A percentile compares a stretch with the other conserved stretches of the same genome.
phyloP scores from a whole-genome alignment of 192 early-diverging fungal species.

The Backusella macrospora region DNA sequence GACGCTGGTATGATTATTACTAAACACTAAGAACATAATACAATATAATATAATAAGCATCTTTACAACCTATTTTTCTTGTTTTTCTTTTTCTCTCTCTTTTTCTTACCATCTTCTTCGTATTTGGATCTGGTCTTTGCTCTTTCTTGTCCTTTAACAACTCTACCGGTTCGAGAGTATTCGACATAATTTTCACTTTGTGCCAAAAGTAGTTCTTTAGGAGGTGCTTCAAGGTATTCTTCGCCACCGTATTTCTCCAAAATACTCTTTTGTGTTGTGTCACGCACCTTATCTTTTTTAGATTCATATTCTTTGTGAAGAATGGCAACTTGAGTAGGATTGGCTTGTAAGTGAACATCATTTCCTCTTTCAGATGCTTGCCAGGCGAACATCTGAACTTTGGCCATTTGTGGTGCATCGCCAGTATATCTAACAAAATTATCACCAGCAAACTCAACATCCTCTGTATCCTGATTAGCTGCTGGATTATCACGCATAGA shows the following conservation, averaged over 20 bases:
- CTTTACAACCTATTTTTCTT: background rate
- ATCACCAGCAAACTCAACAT: constrained; percentile 78
- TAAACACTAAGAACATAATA: constrained; percentile 50
- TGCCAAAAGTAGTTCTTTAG: constrained; percentile 87
- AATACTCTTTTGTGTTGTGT: constrained; percentile 73
- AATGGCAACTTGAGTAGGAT: constrained; percentile 94
- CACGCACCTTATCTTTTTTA: constrained; percentile 81
- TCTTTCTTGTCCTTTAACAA: constrained; percentile 83
- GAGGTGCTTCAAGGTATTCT: constrained; percentile 88
- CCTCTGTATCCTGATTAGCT: constrained; percentile 57
- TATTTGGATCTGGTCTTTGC: constrained; percentile 84
- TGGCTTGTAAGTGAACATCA: constrained; percentile 88
- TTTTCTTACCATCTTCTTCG: constrained; percentile 80
- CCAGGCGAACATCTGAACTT: constrained; percentile 94
- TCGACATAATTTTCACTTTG: constrained; percentile 96
- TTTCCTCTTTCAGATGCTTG: constrained; percentile 84
- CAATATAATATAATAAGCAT: constrained; percentile 10
- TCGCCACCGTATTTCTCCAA: constrained; percentile 92
- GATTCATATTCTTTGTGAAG: constrained; percentile 84
- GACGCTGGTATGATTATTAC: constrained; percentile 82
- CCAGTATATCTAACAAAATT: constrained; percentile 93
- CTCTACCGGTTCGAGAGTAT: constrained; percentile 89
- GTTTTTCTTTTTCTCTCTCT: constrained; percentile 14
- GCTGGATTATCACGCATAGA: constrained; percentile 98
- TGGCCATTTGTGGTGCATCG: constrained; percentile 78